Percentiles rank a stretch among this genome's conserved stretches.
phyloP scores from a whole-genome alignment of 75 land plant genomes.

The Selaginella tamariscina region DNA sequence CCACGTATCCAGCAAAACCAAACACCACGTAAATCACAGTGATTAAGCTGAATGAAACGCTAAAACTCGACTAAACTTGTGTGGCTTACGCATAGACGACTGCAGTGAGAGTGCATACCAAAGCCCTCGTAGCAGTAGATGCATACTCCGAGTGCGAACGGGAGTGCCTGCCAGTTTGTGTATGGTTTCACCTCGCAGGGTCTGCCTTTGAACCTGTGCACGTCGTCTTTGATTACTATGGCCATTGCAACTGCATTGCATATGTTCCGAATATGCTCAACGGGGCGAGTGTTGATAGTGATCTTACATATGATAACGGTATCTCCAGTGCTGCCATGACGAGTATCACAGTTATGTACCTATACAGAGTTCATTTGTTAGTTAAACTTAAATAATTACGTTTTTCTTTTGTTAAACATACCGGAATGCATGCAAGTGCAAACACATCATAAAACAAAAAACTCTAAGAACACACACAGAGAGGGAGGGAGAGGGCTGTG shows the following conservation, averaged over 20 bases:
- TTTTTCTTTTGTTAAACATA: too few relatives aligned
- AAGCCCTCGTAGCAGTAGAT: conserved; percentile 85
- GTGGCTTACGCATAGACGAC: conserved; percentile 46
- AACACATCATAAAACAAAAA: too few relatives aligned
- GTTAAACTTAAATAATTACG: too few relatives aligned
- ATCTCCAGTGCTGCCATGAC: conserved; percentile 50
- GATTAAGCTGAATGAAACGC: conserved; percentile 30
- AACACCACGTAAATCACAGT: conserved; percentile 40
- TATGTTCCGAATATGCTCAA: conserved; percentile 65
- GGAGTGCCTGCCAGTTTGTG: conserved; percentile 26
- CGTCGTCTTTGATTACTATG: conserved; percentile 52
- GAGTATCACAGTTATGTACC: conserved; percentile 43
- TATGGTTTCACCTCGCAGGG: too few relatives aligned
- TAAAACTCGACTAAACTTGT: conserved; percentile 32
- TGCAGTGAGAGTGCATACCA: conserved; percentile 70
- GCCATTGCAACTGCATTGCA: conserved; percentile 68
- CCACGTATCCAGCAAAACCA: conserved; percentile 59
- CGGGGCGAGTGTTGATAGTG: conserved; percentile 52
- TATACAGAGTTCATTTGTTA: conserved; percentile 33
- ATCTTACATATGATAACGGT: conserved; percentile 39
- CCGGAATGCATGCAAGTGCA: too few relatives aligned
- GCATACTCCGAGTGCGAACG: conserved; percentile 57
- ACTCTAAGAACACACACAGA: too few relatives aligned
- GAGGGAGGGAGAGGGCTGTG: too few relatives aligned
- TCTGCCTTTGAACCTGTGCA: conserved; percentile 16